Conservation (phyloP, 2,329 filamentous ascomycete species). For the Calycina herbarum region DNA sequence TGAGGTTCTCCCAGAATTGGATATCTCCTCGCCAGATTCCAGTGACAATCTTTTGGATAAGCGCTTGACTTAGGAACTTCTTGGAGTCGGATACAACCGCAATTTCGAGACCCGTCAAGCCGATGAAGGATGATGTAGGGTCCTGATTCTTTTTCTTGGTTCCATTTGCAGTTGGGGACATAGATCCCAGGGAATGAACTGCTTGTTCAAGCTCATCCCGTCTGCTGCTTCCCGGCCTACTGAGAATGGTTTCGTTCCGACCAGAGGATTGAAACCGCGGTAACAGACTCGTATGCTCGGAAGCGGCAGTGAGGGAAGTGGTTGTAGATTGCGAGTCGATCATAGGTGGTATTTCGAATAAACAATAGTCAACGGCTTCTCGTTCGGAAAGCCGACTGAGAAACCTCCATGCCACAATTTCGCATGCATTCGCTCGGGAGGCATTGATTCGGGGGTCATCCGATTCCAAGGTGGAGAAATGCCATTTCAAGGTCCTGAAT, state of each 20-base stretch:
- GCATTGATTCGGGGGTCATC: slow-evolving; percentile 65
- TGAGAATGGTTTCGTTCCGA: slow-evolving; percentile 17
- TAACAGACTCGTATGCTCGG: slow-evolving; percentile 32
- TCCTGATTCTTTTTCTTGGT: slow-evolving; percentile 54
- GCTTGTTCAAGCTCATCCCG: slow-evolving; percentile 44
- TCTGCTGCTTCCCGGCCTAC: slow-evolving; percentile 31
- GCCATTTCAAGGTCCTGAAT: slow-evolving; percentile 70
- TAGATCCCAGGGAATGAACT: slow-evolving; percentile 50
- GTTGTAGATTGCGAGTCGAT: not conserved
- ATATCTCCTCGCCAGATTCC: slow-evolving; percentile 87
- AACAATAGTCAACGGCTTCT: slow-evolving; percentile 72
- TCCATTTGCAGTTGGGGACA: slow-evolving; percentile 35
- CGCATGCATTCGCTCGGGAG: slow-evolving; percentile 71
- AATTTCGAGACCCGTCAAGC: slow-evolving; percentile 84
- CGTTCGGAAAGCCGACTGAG: slow-evolving; percentile 68
- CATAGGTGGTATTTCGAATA: slow-evolving; percentile 65
- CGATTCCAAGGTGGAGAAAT: slow-evolving; percentile 63
- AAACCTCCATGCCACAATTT: slow-evolving; percentile 80
- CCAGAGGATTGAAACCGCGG: slow-evolving; percentile 31
- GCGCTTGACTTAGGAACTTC: slow-evolving; percentile 76
- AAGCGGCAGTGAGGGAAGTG: slow-evolving; percentile 16
- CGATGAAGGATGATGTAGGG: slow-evolving; percentile 70
- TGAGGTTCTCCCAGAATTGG: slow-evolving; percentile 82
- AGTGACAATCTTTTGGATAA: slow-evolving; percentile 80
- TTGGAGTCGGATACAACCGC: slow-evolving; percentile 80